A percentile compares a stretch with the other conserved stretches of the same genome.
Evolutionary conservation across 1,284 basidiomycete species (phyloP).

Genomic region (Cryptococcus hybrid): DNA sequence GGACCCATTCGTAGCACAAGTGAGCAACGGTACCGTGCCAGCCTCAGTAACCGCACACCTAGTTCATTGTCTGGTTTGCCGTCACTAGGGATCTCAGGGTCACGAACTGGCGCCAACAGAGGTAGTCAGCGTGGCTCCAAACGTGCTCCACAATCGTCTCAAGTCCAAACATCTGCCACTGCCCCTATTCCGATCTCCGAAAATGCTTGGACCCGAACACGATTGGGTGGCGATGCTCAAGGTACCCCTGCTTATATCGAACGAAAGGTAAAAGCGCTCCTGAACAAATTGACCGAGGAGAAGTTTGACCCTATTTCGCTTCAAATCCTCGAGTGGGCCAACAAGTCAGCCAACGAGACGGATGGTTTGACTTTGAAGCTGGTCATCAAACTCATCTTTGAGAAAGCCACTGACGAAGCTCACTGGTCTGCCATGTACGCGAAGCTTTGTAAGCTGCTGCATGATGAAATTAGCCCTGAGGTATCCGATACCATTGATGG

Average conservation of each 20-base stretch:
- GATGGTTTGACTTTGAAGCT: slow-evolving; percentile 92
- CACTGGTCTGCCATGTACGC: slow-evolving; percentile 98
- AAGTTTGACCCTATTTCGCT: slow-evolving; percentile 93
- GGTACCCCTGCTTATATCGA: slow-evolving; percentile 82
- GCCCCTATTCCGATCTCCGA: slow-evolving; percentile 70
- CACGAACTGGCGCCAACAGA: slow-evolving; percentile 31
- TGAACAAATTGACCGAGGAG: slow-evolving; percentile 97
- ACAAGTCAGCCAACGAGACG: slow-evolving; percentile 87
- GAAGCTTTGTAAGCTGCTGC: slow-evolving; percentile 87
- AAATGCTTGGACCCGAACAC: slow-evolving; percentile 71
- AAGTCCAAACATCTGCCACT: slow-evolving; percentile 46
- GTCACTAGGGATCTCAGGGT: slow-evolving; percentile 24
- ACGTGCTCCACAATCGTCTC: slow-evolving; percentile 40
- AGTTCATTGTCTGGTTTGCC: slow-evolving; percentile 26
- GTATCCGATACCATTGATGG: slow-evolving; percentile 88
- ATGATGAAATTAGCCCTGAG: slow-evolving; percentile 79
- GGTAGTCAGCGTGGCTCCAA: slow-evolving; percentile 44
- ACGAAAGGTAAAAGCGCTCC: slow-evolving; percentile 86
- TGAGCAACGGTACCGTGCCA: slow-evolving; percentile 63
- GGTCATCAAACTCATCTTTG: slow-evolving; percentile 93
- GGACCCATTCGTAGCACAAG: slow-evolving; percentile 55
- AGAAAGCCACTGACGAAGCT: slow-evolving; percentile 95
- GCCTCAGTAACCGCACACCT: slow-evolving; percentile 58
- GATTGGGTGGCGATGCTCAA: slow-evolving; percentile 53
- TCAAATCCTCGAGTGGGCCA: slow-evolving; percentile 91